Base-by-base conservation (phyloP, 148 eudicot genomes). In the Arbutus unedo region DNA sequence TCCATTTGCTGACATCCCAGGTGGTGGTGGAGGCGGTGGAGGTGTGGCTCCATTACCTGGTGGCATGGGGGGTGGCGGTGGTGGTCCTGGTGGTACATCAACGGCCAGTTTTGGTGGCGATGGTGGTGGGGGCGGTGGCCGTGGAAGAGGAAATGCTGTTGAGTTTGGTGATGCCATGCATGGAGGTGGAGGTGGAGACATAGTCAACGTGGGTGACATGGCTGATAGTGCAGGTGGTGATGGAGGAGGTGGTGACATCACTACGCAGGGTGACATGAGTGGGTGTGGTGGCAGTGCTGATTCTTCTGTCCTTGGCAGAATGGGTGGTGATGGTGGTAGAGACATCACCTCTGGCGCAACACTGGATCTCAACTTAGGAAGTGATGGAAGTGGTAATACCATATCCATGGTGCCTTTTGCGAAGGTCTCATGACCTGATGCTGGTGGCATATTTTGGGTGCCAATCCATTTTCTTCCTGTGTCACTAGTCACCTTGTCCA, bases 171-270 rank as follows among this genome's bases (percentile, higher is more conserved):
- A 6, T 55, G 64, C 3, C 44, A 78, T 41, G 51, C 76, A 8
- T 67, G 82, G 79, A 21, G 51, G 62, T 19, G 81, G 79, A 6
- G 70, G 79, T 41, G 86, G 83, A 41, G 91, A 87, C 3, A 74
- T 77, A 16, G 47, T 31, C 45, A 57, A 14, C 11, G 51, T 10
- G 49, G 77, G 6, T 21, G 21, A 49, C 55, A 48, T 10, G 38
- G 86, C 78, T 82, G 80, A 21, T 3, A 41, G 59, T 71, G 59
- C 57, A 48, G 64, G 19, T 31, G 75, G 49, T 0, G 45, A 49
- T 0, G 45, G 55, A 2, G 68, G 64, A 10, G 81, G 49, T 0
- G 86, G 74, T 81, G 86, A 47, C 74, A 77, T 54, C 7, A 78
- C 51, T 15, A 51, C 78, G 11, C 66, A 81, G 0, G 77, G 81